Evolutionary conservation across 352 stramenopile species (phyloP).

Genomic region (Globisporangium recalcitrans): DNA sequence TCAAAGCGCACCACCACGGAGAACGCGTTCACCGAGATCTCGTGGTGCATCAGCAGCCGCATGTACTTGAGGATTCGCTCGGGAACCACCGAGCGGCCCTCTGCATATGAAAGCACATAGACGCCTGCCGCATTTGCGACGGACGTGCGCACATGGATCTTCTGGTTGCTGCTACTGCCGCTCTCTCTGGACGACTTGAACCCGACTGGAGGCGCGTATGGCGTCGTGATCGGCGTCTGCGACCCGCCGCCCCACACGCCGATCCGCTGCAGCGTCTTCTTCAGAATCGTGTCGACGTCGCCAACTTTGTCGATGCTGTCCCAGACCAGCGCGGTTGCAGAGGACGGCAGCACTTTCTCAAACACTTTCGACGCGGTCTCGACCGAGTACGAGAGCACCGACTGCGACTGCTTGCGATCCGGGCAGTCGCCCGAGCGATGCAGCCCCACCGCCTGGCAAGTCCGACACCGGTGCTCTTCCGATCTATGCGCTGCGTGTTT

Average conservation of each 20-base stretch:
- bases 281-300: conserved; percentile 66
- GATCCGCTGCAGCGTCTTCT: conserved; percentile 61
- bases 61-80: conserved; percentile 84
- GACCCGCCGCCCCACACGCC: conserved; percentile 79
- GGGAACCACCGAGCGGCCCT: conserved; percentile 64
- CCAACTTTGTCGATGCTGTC: conserved; percentile 70
- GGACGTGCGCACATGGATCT: conserved; percentile 9
- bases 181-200: conserved; percentile 12
- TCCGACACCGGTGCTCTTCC: conserved; percentile 53
- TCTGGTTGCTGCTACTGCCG: conserved; percentile 7
- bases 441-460: conserved; percentile 43
- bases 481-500: conserved; percentile 52
- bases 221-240: conserved; percentile 77
- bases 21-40: conserved; percentile 82
- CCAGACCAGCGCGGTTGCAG: conserved; percentile 43
- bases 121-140: conserved; percentile 34
- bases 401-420: conserved; percentile 25
- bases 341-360: conserved; percentile 49
- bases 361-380: conserved; percentile 60
- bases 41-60: conserved; percentile 81
- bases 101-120: conserved; percentile 76
- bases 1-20: conserved; percentile 76
- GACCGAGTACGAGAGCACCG: conserved; percentile 62
- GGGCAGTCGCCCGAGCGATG: conserved; percentile 63
- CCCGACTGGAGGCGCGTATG: conserved; percentile 30